phyloP scores from a whole-genome alignment of 208 protist genomes.

The Naegleria gruberi region DNA sequence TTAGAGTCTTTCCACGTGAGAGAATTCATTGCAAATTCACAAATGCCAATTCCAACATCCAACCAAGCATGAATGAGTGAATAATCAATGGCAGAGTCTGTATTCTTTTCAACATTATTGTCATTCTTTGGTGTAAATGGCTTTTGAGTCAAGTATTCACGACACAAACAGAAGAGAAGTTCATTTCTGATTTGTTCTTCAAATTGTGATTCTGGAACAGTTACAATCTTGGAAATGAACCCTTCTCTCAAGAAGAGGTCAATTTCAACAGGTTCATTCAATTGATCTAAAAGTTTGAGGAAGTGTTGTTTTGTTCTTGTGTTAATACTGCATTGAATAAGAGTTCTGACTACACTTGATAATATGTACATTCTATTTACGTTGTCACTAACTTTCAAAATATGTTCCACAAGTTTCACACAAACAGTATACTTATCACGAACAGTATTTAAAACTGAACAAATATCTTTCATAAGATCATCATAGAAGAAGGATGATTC shows the following conservation, averaged over 20 bases:
- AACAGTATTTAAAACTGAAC: neutral
- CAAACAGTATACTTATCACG: neutral
- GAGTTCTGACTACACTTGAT: neutral
- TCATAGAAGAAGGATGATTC: neutral
- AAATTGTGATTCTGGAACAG: neutral
- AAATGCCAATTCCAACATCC: constrained; percentile 8
- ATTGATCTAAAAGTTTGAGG: neutral
- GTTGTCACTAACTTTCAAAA: neutral
- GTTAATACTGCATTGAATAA: neutral
- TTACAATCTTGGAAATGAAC: neutral
- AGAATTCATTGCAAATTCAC: neutral
- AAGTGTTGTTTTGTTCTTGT: neutral
- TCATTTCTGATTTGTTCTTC: neutral
- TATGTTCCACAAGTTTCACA: neutral
- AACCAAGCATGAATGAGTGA: neutral
- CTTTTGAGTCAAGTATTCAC: neutral
- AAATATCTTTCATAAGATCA: constrained; percentile 21
- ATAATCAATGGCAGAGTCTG: neutral
- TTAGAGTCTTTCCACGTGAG: neutral
- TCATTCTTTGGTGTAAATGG: neutral
- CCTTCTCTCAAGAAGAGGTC: neutral
- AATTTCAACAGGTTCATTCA: neutral
- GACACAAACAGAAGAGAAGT: neutral
- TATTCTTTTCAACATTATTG: neutral
- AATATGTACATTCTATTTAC: neutral